A percentile compares a stretch with the other conserved stretches of the same genome.
phyloP scores from a whole-genome alignment of 2,329 filamentous ascomycete genomes.

The Penicillium paneum region DNA sequence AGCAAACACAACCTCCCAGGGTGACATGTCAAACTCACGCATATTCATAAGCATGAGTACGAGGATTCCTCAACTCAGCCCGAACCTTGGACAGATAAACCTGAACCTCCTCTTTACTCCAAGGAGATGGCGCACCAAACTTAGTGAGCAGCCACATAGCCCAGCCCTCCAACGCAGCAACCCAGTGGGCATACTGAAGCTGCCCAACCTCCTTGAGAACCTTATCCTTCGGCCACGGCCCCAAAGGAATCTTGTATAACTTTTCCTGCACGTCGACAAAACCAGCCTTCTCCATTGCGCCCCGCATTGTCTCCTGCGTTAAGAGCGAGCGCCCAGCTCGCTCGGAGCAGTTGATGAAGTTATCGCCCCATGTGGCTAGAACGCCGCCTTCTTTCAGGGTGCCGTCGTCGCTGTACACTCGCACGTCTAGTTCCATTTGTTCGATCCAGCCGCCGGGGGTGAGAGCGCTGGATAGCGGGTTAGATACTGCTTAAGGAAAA shows the following conservation, averaged over 20 bases:
- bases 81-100: neutral
- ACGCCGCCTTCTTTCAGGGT: neutral
- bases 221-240: conserved; percentile 30
- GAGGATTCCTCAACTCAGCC: conserved; percentile 3
- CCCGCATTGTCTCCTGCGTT: conserved; percentile 25
- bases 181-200: conserved; percentile 29
- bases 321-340: conserved; percentile 22
- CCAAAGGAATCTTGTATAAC: conserved; percentile 28
- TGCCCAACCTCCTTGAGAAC: conserved; percentile 40
- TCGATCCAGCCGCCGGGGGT: conserved; percentile 11
- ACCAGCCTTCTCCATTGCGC: conserved; percentile 27
- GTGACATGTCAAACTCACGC: neutral
- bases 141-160: conserved; percentile 30
- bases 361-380: conserved; percentile 10
- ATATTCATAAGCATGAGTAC: conserved; percentile 2
- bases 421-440: conserved; percentile 11
- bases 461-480: neutral
- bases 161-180: conserved; percentile 27
- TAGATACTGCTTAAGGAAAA: neutral
- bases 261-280: conserved; percentile 33
- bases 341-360: conserved; percentile 22
- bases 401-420: conserved; percentile 10
- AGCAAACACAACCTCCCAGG: neutral
- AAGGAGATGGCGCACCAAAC: conserved; percentile 22
- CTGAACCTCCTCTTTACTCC: conserved; percentile 20